These are phyloP conservation scores for Septoria linicola DNA, from an alignment of 2,329 filamentous ascomycete species.

Conservation along the genomic window DNA sequence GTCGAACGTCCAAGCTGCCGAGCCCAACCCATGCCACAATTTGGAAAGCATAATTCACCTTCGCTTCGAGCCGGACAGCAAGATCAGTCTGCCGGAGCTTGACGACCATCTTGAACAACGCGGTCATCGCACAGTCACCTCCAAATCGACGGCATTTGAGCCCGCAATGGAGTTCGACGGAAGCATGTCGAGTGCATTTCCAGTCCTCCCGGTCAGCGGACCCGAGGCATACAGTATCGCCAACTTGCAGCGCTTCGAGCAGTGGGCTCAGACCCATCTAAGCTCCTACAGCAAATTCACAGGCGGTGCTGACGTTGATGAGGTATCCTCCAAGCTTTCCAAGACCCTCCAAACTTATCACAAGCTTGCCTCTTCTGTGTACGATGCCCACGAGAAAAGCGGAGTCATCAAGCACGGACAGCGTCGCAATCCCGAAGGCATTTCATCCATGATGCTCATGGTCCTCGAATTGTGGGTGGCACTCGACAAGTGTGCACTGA, in stretches of 20 bases:
- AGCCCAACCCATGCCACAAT: not conserved
- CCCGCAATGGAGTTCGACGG: constrained; percentile 17
- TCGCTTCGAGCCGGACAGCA: constrained; percentile 20
- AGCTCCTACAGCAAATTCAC: constrained; percentile 1
- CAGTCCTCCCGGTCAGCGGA: constrained; percentile 7
- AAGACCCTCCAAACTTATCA: not conserved
- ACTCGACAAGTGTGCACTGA: constrained; percentile 53
- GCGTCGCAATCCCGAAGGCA: constrained; percentile 4
- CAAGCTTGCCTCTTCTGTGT: not conserved
- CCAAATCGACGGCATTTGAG: constrained; percentile 4
- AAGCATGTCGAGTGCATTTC: constrained; percentile 9
- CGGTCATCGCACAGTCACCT: not conserved
- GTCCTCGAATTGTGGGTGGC: constrained; percentile 8
- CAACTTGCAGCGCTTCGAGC: constrained; percentile 14
- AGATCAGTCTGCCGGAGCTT: constrained; percentile 19
- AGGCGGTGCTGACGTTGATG: not conserved
- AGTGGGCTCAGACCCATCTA: not conserved
- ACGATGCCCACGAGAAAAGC: not conserved
- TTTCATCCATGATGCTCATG: constrained; percentile 47
- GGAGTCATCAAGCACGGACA: not conserved
- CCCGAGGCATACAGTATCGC: constrained; percentile 1
- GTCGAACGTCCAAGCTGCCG: not conserved
- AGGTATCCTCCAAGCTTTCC: not conserved
- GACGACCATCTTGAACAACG: constrained; percentile 20
- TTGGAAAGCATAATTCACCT: not conserved